Evolutionary conservation across 2,329 filamentous ascomycete genomes (phyloP).

Genomic region (Thelonectria discophora): DNA sequence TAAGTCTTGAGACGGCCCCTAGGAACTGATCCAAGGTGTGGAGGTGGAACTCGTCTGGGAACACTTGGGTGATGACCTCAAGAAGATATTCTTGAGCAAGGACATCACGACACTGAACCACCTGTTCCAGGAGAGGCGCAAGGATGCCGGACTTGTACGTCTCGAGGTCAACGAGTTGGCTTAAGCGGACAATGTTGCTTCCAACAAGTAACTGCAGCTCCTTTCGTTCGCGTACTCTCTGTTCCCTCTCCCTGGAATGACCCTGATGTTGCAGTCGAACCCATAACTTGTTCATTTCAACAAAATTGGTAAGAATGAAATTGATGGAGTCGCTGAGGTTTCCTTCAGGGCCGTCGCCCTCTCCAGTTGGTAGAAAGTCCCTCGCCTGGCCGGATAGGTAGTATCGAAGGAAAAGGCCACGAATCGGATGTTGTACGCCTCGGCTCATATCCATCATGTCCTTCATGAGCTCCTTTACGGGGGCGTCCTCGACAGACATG

Average conservation of each 20-base stretch:
- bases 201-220: constrained; percentile 95
- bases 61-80: constrained; percentile 98
- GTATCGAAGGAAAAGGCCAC: constrained; percentile 93
- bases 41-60: constrained; percentile 97
- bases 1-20: constrained; percentile 88
- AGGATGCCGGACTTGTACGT: constrained; percentile 93
- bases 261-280: constrained; percentile 97
- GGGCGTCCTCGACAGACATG: constrained; percentile 97
- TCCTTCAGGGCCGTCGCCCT: constrained; percentile 89
- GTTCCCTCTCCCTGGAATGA: constrained; percentile 92
- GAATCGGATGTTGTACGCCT: constrained; percentile 95
- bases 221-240: constrained; percentile 91
- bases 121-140: constrained; percentile 89
- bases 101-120: constrained; percentile 97
- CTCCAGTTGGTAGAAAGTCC: constrained; percentile 83
- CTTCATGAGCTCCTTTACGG: constrained; percentile 99
- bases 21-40: constrained; percentile 96
- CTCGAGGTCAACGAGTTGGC: constrained; percentile 93
- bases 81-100: constrained; percentile 96
- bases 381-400: constrained; percentile 95
- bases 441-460: constrained; percentile 99
- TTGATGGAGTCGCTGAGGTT: constrained; percentile 98
- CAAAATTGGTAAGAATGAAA: constrained; percentile 97
- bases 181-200: constrained; percentile 93
- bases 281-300: constrained; percentile 99